A percentile compares a stretch with the other conserved stretches of the same genome.
Conservation (phyloP, 768 basidiomycete species). For the Clitopilus hobsonii region DNA sequence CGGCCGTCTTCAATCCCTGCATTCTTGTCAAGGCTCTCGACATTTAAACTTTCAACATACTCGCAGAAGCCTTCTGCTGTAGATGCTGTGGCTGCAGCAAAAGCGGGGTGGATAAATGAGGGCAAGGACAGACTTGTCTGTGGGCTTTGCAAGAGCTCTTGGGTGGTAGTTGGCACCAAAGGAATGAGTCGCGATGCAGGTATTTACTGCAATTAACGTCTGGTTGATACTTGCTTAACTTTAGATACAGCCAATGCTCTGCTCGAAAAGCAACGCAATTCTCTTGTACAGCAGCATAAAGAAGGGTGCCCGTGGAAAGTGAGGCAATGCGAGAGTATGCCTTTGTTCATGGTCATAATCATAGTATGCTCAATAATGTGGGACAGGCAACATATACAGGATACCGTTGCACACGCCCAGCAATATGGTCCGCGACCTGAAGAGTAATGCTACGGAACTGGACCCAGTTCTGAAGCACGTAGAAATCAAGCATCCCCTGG, state of each 20-base stretch:
- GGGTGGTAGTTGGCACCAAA: conserved; percentile 67
- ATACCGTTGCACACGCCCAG: conserved; percentile 66
- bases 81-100: conserved; percentile 76
- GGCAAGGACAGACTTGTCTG: conserved; percentile 78
- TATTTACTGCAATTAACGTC: conserved; percentile 38
- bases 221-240: neutral
- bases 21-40: conserved; percentile 68
- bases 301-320: conserved; percentile 81
- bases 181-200: conserved; percentile 77
- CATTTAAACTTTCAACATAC: conserved; percentile 78
- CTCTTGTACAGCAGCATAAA: conserved; percentile 70
- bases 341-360: neutral
- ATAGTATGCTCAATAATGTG: neutral
- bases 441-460: conserved; percentile 45
- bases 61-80: conserved; percentile 71
- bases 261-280: conserved; percentile 66
- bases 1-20: conserved; percentile 73
- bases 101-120: conserved; percentile 81
- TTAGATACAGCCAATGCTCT: conserved; percentile 53
- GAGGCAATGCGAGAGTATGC: conserved; percentile 74
- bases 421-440: conserved; percentile 59
- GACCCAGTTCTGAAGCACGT: conserved; percentile 50
- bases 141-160: conserved; percentile 64
- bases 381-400: conserved; percentile 63
- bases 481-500: conserved; percentile 69